phyloP scores from a whole-genome alignment of 441 rosid genomes.

The Adansonia gregorii region DNA sequence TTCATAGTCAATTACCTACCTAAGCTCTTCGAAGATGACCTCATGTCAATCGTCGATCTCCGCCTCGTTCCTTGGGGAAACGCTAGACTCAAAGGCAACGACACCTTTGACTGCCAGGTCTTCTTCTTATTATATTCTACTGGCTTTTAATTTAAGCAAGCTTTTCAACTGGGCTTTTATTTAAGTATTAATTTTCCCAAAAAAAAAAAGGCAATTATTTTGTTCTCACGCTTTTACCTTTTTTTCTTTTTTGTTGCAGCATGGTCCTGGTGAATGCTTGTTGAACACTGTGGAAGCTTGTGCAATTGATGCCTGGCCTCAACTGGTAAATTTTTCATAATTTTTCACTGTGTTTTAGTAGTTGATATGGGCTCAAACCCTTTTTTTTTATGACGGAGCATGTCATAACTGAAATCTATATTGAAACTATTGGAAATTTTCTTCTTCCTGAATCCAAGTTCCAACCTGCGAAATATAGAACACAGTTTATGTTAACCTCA shows the following conservation, averaged over 20 bases:
- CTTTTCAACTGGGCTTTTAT: background rate
- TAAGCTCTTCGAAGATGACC: slow-evolving; percentile 58
- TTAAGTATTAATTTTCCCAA: background rate
- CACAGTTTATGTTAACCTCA: background rate
- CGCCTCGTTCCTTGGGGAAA: slow-evolving; percentile 85
- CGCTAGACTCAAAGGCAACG: slow-evolving; percentile 54
- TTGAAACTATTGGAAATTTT: background rate
- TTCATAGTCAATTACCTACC: slow-evolving; percentile 61
- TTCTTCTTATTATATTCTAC: background rate
- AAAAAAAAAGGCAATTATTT: background rate
- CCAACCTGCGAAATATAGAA: background rate
- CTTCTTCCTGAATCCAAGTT: background rate
- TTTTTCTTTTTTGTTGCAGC: slow-evolving; percentile 52
- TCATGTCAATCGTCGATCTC: slow-evolving; percentile 70
- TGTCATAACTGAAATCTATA: background rate
- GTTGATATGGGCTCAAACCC: background rate
- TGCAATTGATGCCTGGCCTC: slow-evolving; percentile 75
- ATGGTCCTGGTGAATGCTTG: slow-evolving; percentile 77
- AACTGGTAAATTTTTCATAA: slow-evolving; percentile 50
- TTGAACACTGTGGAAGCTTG: slow-evolving; percentile 92
- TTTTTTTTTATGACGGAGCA: background rate
- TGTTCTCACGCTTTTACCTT: background rate
- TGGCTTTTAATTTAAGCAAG: background rate
- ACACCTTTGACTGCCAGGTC: slow-evolving; percentile 82
- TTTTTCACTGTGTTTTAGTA: background rate